Percentiles rank a stretch among this genome's conserved stretches.
These are phyloP conservation scores for Erysimum pusillum DNA, from an alignment of 441 rosid genomes.

Conservation along the genomic window DNA sequence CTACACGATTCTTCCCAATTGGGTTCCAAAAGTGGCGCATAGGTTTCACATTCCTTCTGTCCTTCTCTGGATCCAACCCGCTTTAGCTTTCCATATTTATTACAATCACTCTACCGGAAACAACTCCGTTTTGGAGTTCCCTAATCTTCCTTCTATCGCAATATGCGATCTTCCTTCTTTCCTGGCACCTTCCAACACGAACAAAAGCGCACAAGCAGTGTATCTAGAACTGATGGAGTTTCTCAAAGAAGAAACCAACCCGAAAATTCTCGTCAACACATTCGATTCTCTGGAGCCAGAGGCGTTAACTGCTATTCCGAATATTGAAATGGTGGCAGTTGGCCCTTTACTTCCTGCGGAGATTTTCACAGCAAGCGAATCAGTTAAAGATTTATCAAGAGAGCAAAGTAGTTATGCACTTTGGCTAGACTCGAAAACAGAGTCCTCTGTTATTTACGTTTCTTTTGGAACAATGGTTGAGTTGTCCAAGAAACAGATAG, in stretches of 20 bases:
- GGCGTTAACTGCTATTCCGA: constrained; percentile 34
- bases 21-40: constrained; percentile 62
- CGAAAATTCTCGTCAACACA: constrained; percentile 42
- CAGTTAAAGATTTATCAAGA: constrained; percentile 24
- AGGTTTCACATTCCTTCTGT: constrained; percentile 48
- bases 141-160: constrained; percentile 44
- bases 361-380: constrained; percentile 35
- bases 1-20: constrained; percentile 53
- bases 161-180: constrained; percentile 62
- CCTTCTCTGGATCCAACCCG: constrained; percentile 70
- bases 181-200: constrained; percentile 32
- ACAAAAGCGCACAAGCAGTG: not conserved
- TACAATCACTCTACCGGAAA: constrained; percentile 54
- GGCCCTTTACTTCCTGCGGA: constrained; percentile 63
- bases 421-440: constrained; percentile 60
- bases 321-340: constrained; percentile 44
- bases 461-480: constrained; percentile 64
- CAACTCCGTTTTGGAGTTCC: constrained; percentile 34
- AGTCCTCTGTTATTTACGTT: constrained; percentile 64
- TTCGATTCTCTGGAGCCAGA: constrained; percentile 42
- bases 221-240: constrained; percentile 46
- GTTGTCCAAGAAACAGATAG: constrained; percentile 56
- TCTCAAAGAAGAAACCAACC: constrained; percentile 44
- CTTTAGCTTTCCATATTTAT: constrained; percentile 55
- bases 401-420: constrained; percentile 34